Base-by-base conservation (phyloP, 1,139 yeast genomes). In the Yamadazyma pseudoaaseri region DNA sequence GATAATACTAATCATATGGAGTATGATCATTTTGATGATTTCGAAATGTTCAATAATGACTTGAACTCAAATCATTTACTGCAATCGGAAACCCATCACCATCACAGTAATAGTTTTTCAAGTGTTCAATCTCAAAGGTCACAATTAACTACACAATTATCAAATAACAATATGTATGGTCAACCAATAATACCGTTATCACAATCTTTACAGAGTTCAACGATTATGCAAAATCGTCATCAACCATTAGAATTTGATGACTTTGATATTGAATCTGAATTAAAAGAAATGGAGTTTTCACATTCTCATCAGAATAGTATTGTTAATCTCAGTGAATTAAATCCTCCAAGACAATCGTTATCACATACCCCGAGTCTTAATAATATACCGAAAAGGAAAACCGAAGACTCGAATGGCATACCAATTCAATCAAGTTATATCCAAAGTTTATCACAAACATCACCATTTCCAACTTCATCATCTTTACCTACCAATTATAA, bases 301-400 rank as follows among this genome's bases (percentile, higher is more conserved):
- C 46, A 41, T 33, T 43, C 47, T 12, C 47, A 45, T 33, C 42
- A 42, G 18, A 42, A 37, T 26, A 41, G 47, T 29, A 35, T 44
- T 6, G 36, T 42, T 2, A 45, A 44, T 23, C 20, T 44, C n/a
- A 25, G 23, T n/a, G 45, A 42, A 17, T 18, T 42, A 7, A 37
- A 37, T 20, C 36, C 41, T 14, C 29, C 34, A 9, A 27, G 23
- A 12, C 27, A 27, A 9, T 34, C 39, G 6, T 25, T 33, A 9
- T 20, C 17, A 4, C 38, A 35, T 24, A 29, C 42, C 3, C 12
- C 29, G 2, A 35, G 39, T 33, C 21, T 35, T 13, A 20, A 31
- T 9, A 32, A 33, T 21, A 31, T 35, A 5, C 41, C 28, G 15
- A 30, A 26, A 3, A 9, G 13, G 13, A 26, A 13, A 12, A 8